Base-by-base conservation (phyloP, 1,284 basidiomycete genomes). In the Rhodotorula sp. region DNA sequence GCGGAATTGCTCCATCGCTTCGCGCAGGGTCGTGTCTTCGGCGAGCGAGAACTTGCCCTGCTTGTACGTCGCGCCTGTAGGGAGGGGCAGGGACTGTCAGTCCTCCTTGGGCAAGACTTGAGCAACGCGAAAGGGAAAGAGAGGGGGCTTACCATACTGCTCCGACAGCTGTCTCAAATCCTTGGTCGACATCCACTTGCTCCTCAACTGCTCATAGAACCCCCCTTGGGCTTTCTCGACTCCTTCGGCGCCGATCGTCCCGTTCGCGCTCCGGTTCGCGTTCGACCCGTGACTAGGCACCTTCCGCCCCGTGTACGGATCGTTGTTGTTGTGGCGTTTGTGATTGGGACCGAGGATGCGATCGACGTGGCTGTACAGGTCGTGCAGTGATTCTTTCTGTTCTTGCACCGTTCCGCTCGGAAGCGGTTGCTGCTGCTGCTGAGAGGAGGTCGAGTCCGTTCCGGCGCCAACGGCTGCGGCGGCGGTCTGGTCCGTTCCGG, bases 11-110 rank as follows among this genome's bases (percentile, higher is more conserved):
- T 88, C 86, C 46, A 93, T 86, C 10, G 89, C 88, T 24, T 80
- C 79, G 71, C 82, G 84, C 3, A 92, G 79, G 71, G 87, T 86
- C 30, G 86, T 84, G 71, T 88, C 88, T 77, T 93, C 91, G 56
- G 86, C 86, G 3, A 86, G 85, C 24, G 89, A 89, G 77, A 92
- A 93, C 78, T 90, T 90, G 26, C 91, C 91, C 79, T 90, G 90
- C 80, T 89, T 91, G 79, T 89, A 92, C 18, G 56, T 55, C 48
- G 61, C 56, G 56, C 62, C 69, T 67, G 59, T 12, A 42, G 10
- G 37, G 37, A 42, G 37, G 10, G 15, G 7, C 2, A 18, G 12
- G n/a, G 22, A 12, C 44, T 8, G 8, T 26, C 29, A 33, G 37
- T 37, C 55, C 44, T 48, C 7, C 7, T 49, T 10, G 37, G 15